phyloP scores from a whole-genome alignment of 2,329 filamentous ascomycete genomes.

The Lecanoromycetidae sp. region DNA sequence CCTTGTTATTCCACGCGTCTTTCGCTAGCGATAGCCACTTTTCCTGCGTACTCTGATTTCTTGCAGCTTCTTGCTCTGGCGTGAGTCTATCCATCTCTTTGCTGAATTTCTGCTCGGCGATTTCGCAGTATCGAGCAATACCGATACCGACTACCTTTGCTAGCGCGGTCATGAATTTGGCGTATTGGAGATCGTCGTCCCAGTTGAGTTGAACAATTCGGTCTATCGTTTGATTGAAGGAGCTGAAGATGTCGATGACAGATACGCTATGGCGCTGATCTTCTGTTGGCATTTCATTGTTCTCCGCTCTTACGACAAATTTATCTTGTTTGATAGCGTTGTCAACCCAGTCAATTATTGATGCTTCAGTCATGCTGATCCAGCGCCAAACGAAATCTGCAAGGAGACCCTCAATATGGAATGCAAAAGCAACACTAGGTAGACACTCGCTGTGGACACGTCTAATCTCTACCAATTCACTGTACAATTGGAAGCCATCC shows the following conservation, averaged over 20 bases:
- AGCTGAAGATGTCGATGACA: constrained; percentile 81
- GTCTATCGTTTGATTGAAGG: constrained; percentile 85
- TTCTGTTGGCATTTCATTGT: constrained; percentile 54
- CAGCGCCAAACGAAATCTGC: constrained; percentile 94
- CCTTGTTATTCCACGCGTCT: constrained; percentile 82
- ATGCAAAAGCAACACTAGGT: constrained; percentile 60
- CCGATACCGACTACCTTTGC: constrained; percentile 74
- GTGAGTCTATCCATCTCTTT: constrained; percentile 89
- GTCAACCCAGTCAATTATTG: constrained; percentile 73
- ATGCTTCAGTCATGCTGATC: constrained; percentile 69
- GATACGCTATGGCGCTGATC: constrained; percentile 86
- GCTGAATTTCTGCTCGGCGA: constrained; percentile 71
- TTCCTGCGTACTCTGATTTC: constrained; percentile 72
- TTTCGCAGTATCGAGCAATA: constrained; percentile 79
- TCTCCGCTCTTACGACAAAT: constrained; percentile 62
- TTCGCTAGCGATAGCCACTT: constrained; percentile 88
- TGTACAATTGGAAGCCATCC: constrained; percentile 90
- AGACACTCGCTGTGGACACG: constrained; percentile 66
- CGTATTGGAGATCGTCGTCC: constrained; percentile 87
- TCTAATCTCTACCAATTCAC: constrained; percentile 73
- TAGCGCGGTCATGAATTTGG: constrained; percentile 91
- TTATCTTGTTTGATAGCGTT: constrained; percentile 81
- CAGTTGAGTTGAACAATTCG: constrained; percentile 78
- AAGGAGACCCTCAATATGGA: constrained; percentile 74
- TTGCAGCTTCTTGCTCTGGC: constrained; percentile 70